Conservation (phyloP, 805 yeast genomes). For the Candida nemodendra region DNA sequence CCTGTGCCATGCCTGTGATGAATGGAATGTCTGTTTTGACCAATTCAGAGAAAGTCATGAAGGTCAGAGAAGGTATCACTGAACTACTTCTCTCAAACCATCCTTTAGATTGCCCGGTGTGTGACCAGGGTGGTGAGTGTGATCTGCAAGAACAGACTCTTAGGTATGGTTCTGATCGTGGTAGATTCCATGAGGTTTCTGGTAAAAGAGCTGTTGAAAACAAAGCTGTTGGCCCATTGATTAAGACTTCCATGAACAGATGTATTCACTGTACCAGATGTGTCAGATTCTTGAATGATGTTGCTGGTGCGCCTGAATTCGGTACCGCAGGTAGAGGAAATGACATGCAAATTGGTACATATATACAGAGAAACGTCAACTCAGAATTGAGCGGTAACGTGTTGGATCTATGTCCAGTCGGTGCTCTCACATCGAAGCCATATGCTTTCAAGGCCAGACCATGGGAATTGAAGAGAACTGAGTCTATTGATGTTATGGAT, state of each 20-base stretch:
- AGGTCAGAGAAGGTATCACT: slow-evolving; percentile 87
- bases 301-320: slow-evolving; percentile 90
- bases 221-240: slow-evolving; percentile 85
- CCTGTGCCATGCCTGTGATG: slow-evolving; percentile 91
- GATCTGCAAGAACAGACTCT: slow-evolving; percentile 85
- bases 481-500: slow-evolving; percentile 80
- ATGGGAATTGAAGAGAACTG: slow-evolving; percentile 90
- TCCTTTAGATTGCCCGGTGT: slow-evolving; percentile 89
- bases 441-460: slow-evolving; percentile 92
- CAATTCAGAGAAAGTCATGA: slow-evolving; percentile 70
- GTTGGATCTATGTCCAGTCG: slow-evolving; percentile 87
- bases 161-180: slow-evolving; percentile 83
- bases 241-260: slow-evolving; percentile 88
- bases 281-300: slow-evolving; percentile 84
- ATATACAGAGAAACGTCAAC: slow-evolving; percentile 79
- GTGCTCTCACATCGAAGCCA: slow-evolving; percentile 87
- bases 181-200: slow-evolving; percentile 74
- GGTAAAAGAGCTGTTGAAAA: slow-evolving; percentile 91
- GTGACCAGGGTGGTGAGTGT: slow-evolving; percentile 95
- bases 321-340: slow-evolving; percentile 90
- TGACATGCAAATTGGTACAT: slow-evolving; percentile 89
- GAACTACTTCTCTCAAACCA: slow-evolving; percentile 86
- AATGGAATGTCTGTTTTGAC: slow-evolving; percentile 87
- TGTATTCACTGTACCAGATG: slow-evolving; percentile 92
- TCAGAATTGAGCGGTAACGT: slow-evolving; percentile 85